Conservation (phyloP, 176 grass and related monocot genomes). For the sorghum (Sorghum bicolor) region DNA sequence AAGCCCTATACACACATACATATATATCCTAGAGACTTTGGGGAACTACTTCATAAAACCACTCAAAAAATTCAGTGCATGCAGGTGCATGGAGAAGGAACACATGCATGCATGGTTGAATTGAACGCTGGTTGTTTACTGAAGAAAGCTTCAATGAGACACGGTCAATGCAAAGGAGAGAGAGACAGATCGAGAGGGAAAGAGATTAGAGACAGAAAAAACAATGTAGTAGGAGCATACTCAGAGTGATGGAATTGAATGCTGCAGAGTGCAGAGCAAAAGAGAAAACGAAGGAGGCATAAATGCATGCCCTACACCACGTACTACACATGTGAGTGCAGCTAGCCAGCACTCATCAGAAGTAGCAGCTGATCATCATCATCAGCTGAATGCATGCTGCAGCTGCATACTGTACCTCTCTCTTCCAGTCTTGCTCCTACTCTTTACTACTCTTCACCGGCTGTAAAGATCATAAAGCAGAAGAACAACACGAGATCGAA, state of each 20-base stretch:
- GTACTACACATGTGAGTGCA: constrained; percentile 39
- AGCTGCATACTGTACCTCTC: neutral
- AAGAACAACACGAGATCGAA: constrained; percentile 5
- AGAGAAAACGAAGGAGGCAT: constrained; percentile 33
- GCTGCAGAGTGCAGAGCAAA: constrained; percentile 44
- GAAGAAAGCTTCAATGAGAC: neutral
- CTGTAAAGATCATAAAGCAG: constrained; percentile 38
- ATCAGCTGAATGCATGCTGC: constrained; percentile 28
- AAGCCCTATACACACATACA: neutral
- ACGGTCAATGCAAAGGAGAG: constrained; percentile 5
- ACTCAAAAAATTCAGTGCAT: constrained; percentile 23
- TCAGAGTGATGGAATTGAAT: constrained; percentile 46
- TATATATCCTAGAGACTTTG: neutral
- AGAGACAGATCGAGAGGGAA: neutral
- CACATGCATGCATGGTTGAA: constrained; percentile 23
- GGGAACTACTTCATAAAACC: neutral
- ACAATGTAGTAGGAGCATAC: neutral
- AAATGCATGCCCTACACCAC: constrained; percentile 43
- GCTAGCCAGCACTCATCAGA: neutral
- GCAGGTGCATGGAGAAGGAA: constrained; percentile 28
- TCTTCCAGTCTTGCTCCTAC: neutral
- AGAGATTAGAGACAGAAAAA: neutral
- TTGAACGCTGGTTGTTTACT: constrained; percentile 4
- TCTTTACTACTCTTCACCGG: constrained; percentile 12
- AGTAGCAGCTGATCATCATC: constrained; percentile 15